Conservation (phyloP, 805 yeast species). For the Sugiyamaella marilandica region DNA sequence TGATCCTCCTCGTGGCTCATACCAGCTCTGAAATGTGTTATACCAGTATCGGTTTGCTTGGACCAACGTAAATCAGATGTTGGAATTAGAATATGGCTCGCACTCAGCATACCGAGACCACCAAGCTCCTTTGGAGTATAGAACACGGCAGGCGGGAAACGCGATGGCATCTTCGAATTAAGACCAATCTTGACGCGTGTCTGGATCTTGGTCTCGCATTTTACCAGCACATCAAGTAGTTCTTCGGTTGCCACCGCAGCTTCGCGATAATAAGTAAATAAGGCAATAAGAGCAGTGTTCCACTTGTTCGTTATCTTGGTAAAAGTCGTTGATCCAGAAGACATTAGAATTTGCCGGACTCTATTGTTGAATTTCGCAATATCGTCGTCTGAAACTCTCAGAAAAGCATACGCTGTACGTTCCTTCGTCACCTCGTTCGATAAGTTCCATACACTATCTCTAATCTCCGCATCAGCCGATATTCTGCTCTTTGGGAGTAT, state of each 20-base stretch:
- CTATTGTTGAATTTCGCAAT: constrained; percentile 76
- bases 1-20: constrained; percentile 73
- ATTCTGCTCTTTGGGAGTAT: constrained; percentile 70
- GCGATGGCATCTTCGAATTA: constrained; percentile 96
- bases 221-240: constrained; percentile 75
- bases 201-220: constrained; percentile 89
- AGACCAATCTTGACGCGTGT: constrained; percentile 91
- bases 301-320: constrained; percentile 92
- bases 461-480: constrained; percentile 48
- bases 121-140: constrained; percentile 97
- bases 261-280: constrained; percentile 88
- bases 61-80: constrained; percentile 91
- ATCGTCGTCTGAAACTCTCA: constrained; percentile 78
- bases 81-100: constrained; percentile 92
- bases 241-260: constrained; percentile 82
- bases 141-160: constrained; percentile 98
- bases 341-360: constrained; percentile 85
- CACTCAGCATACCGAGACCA: constrained; percentile 96
- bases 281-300: constrained; percentile 85
- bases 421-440: constrained; percentile 67
- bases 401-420: constrained; percentile 80
- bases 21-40: constrained; percentile 90
- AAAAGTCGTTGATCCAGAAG: constrained; percentile 93
- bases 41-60: constrained; percentile 88
- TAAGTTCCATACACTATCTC: constrained; percentile 91